phyloP scores from a whole-genome alignment of 2,329 filamentous ascomycete species.

The Balansia obtecta region DNA sequence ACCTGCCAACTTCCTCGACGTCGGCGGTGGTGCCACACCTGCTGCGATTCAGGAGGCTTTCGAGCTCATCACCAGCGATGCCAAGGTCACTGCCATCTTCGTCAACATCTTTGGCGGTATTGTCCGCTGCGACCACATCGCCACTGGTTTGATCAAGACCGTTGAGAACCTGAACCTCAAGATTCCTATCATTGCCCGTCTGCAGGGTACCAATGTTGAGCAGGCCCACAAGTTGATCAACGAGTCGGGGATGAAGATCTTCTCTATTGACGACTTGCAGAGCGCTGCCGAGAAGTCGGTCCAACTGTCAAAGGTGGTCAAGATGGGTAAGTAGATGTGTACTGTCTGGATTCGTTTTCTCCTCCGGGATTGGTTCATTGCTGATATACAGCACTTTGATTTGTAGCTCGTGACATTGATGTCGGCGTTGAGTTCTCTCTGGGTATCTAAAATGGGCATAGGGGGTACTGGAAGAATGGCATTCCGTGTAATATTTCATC shows the following conservation, averaged over 20 bases:
- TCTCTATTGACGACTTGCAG: constrained; percentile 97
- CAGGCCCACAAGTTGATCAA: constrained; percentile 85
- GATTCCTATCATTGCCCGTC: constrained; percentile 90
- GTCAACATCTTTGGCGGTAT: constrained; percentile 99
- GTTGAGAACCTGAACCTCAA: constrained; percentile 90
- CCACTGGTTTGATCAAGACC: constrained; percentile 88
- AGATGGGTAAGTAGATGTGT: constrained; percentile 61
- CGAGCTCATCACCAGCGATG: constrained; percentile 95
- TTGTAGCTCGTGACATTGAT: constrained; percentile 78
- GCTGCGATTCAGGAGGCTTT: constrained; percentile 96
- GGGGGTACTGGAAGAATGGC: constrained; percentile 4
- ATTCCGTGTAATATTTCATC: constrained; percentile 17
- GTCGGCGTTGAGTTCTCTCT: constrained; percentile 92
- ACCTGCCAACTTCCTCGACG: constrained; percentile 97
- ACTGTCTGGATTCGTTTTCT: not conserved
- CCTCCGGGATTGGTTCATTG: not conserved
- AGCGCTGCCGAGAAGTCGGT: constrained; percentile 95
- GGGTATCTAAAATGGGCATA: constrained; percentile 54
- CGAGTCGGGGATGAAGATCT: constrained; percentile 98
- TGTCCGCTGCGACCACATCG: constrained; percentile 94
- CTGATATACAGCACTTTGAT: constrained; percentile 11
- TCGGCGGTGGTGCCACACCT: constrained; percentile 93
- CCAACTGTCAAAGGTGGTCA: constrained; percentile 98
- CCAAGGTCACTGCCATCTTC: constrained; percentile 97
- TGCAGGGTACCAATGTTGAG: constrained; percentile 98